Evolutionary conservation across 2,329 filamentous ascomycete species (phyloP), one percentile per base, ranked within the genome.

Genomic region (Diaporthe longicolla): DNA sequence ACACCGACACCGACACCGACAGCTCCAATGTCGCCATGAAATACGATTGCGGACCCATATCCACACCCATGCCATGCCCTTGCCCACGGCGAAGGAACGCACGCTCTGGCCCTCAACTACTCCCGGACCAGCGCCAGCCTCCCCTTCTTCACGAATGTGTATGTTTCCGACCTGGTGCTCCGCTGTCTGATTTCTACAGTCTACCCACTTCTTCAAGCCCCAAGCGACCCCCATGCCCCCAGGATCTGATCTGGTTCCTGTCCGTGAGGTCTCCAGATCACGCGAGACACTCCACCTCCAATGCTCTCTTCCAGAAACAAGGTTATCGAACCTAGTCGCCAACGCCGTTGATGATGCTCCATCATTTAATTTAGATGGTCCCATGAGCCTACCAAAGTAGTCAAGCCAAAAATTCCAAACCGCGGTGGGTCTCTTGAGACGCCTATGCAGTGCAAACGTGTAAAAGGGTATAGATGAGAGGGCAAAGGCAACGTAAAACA

Each of bases 281-380:
- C 9, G 21, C 7, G 32, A 24, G 32, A 35, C n/a, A 26, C 3
- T 29, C 45, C 48, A 7, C 15, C 54, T 10, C 48, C 32, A 24
- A 13, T 26, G 45, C 45, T 40, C n/a, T 54, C 32, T 11, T 26
- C n/a, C 32, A 40, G n/a, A 68, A 40, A 54, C 32, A 68, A 37
- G 37, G 4, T n/a, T 24, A 68, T 40, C 63, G 15, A 19, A 26
- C 15, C 45, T n/a, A 40, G 32, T 54, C 32, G 29, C 48, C 48
- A 68, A 68, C 63, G 63, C 63, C 63, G 9, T 37, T 29, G 35
- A 68, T 32, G 63, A 54, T 68, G 63, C 48, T 54, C 61, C 63
- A 54, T 40, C 63, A n/a, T 54, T 54, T 19, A 40, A n/a, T 54
- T 54, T 19, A 40, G 63, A n/a, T 54, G 32, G 48, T 40, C 63